Conservation (phyloP, 2,329 filamentous ascomycete genomes). For the Penicillium crustosum region DNA sequence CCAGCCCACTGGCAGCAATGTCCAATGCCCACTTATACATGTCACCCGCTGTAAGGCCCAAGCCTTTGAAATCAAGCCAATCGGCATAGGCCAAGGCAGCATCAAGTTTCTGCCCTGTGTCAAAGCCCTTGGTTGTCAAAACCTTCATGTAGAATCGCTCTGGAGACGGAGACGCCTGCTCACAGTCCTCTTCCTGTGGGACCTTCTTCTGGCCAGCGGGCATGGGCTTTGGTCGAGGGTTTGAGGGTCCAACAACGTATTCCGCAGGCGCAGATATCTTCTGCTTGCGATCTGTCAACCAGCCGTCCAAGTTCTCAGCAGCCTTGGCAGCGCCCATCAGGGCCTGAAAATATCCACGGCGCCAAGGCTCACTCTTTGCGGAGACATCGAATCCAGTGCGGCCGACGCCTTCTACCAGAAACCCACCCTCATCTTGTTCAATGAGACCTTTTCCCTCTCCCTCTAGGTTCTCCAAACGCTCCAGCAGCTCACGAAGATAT, state of each 20-base stretch:
- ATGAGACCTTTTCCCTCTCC: slow-evolving; percentile 67
- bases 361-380: slow-evolving; percentile 78
- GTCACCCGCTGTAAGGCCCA: slow-evolving; percentile 64
- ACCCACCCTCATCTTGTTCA: slow-evolving; percentile 54
- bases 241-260: slow-evolving; percentile 77
- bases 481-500: slow-evolving; percentile 60
- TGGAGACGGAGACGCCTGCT: slow-evolving; percentile 65
- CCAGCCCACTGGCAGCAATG: slow-evolving; percentile 63
- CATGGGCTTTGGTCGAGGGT: slow-evolving; percentile 73
- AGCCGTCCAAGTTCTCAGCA: slow-evolving; percentile 79
- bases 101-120: slow-evolving; percentile 73
- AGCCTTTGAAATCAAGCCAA: slow-evolving; percentile 76
- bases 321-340: slow-evolving; percentile 74
- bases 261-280: slow-evolving; percentile 68
- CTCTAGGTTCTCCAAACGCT: slow-evolving; percentile 66
- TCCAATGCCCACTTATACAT: slow-evolving; percentile 76
- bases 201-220: slow-evolving; percentile 61
- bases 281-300: slow-evolving; percentile 68
- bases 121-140: slow-evolving; percentile 76
- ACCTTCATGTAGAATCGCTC: slow-evolving; percentile 80
- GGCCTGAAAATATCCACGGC: slow-evolving; percentile 78
- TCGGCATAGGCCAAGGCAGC: slow-evolving; percentile 80
- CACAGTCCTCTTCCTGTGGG: slow-evolving; percentile 74
- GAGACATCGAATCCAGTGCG: slow-evolving; percentile 66
- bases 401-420: slow-evolving; percentile 56